Evolutionary conservation across 768 basidiomycete species (phyloP).

Genomic region (Xerocomellus amylosporus): DNA sequence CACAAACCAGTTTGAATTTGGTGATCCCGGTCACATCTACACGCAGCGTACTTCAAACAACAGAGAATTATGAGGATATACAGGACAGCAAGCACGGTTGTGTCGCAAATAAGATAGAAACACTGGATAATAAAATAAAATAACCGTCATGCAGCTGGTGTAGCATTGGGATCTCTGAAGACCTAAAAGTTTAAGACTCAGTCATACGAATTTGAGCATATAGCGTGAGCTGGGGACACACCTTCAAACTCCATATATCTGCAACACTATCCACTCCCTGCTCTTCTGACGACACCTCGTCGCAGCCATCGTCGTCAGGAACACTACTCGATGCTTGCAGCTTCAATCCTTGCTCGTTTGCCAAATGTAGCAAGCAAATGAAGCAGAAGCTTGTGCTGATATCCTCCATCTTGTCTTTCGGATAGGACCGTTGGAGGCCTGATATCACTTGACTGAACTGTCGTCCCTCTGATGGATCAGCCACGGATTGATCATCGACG

Average conservation of each 20-base stretch:
- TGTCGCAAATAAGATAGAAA: slow-evolving; percentile 10
- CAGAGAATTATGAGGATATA: slow-evolving; percentile 6
- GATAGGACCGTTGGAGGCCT: slow-evolving; percentile 78
- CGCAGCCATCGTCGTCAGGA: slow-evolving; percentile 34
- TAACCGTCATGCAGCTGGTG: slow-evolving; percentile 23
- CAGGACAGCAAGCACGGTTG: slow-evolving; percentile 5
- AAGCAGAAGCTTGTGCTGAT: slow-evolving; percentile 99
- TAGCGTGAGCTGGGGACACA: slow-evolving; percentile 28
- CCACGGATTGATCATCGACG: slow-evolving; percentile 48
- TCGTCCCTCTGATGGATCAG: slow-evolving; percentile 64
- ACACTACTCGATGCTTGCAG: slow-evolving; percentile 53
- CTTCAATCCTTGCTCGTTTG: slow-evolving; percentile 93
- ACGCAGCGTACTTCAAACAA: neutral
- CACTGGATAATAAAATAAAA: slow-evolving; percentile 20
- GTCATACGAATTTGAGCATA: neutral
- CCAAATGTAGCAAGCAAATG: slow-evolving; percentile 93
- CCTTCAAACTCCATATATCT: slow-evolving; percentile 75
- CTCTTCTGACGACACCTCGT: slow-evolving; percentile 33
- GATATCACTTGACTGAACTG: slow-evolving; percentile 81
- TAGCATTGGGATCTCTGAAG: slow-evolving; percentile 43
- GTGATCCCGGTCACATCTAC: neutral
- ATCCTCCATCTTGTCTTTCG: slow-evolving; percentile 92
- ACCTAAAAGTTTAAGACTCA: slow-evolving; percentile 31
- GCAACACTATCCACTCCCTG: slow-evolving; percentile 51
- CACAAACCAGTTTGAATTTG: neutral